These are phyloP conservation scores for Colletotrichum melonis DNA, from an alignment of 2,329 filamentous ascomycete genomes.

Conservation along the genomic window DNA sequence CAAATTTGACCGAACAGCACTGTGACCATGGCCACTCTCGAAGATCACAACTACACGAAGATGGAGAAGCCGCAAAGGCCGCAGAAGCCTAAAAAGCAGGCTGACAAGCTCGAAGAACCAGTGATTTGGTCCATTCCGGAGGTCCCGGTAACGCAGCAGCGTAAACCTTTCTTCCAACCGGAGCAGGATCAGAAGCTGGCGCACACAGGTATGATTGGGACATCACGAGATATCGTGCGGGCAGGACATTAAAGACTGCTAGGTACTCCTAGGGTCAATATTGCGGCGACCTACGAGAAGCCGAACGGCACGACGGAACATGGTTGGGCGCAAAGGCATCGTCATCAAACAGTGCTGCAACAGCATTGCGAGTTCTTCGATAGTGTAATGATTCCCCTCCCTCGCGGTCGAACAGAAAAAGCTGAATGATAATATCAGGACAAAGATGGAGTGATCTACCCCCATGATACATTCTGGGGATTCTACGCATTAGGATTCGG, in stretches of 20 bases:
- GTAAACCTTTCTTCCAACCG: slow-evolving; percentile 44
- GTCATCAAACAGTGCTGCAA: slow-evolving; percentile 50
- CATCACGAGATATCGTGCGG: neutral
- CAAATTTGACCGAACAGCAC: neutral
- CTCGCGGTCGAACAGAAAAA: neutral
- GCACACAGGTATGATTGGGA: slow-evolving; percentile 39
- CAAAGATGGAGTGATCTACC: slow-evolving; percentile 52
- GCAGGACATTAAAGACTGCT: neutral
- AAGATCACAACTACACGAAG: slow-evolving; percentile 2
- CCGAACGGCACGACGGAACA: slow-evolving; percentile 48
- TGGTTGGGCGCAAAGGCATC: slow-evolving; percentile 44
- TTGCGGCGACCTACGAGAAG: slow-evolving; percentile 47
- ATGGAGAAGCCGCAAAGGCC: neutral
- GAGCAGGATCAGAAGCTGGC: slow-evolving; percentile 41
- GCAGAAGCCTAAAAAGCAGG: neutral
- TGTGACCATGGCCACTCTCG: slow-evolving; percentile 4
- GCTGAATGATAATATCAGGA: slow-evolving; percentile 39
- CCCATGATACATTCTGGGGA: slow-evolving; percentile 51
- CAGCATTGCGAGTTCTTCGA: slow-evolving; percentile 56
- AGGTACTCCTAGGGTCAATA: slow-evolving; percentile 49
- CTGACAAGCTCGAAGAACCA: slow-evolving; percentile 1
- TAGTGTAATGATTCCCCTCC: slow-evolving; percentile 24
- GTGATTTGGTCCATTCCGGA: slow-evolving; percentile 23
- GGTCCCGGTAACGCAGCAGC: slow-evolving; percentile 41
- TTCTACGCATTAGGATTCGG: slow-evolving; percentile 54